These are phyloP conservation scores for Fusarium staphyleae DNA, from an alignment of 2,329 filamentous ascomycete species.

Conservation along the genomic window DNA sequence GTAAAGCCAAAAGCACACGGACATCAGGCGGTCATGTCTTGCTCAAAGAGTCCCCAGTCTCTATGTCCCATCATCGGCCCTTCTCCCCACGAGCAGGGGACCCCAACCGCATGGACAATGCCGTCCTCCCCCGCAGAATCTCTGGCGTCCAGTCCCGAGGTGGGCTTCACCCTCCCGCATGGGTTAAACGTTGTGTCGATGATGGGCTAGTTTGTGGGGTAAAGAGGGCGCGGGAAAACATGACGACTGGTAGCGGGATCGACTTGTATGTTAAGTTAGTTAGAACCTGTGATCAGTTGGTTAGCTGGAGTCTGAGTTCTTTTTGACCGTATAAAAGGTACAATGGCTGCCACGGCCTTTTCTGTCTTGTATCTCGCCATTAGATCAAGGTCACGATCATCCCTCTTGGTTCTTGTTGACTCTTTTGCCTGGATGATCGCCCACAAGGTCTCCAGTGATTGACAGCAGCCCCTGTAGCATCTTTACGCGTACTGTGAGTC, in stretches of 20 bases:
- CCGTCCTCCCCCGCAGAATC: background rate
- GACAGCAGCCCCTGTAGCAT: background rate
- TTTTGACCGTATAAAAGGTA: slow-evolving; percentile 5
- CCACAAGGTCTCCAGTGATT: background rate
- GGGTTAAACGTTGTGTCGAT: background rate
- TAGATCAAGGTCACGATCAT: slow-evolving; percentile 11
- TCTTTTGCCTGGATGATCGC: background rate
- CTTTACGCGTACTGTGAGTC: background rate
- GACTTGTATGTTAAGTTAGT: background rate
- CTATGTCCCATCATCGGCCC: slow-evolving; percentile 26
- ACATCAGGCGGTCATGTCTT: slow-evolving; percentile 8
- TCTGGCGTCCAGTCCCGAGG: slow-evolving; percentile 18
- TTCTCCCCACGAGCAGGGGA: slow-evolving; percentile 33
- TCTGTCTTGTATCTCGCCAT: background rate
- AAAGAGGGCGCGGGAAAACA: background rate
- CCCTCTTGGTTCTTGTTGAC: background rate
- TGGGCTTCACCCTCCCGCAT: slow-evolving; percentile 18
- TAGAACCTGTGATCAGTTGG: background rate
- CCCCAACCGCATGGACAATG: slow-evolving; percentile 6
- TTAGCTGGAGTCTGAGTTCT: too few relatives aligned
- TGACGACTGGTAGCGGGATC: background rate
- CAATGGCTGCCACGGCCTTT: slow-evolving; percentile 3
- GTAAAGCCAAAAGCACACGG: background rate
- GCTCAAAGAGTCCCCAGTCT: background rate
- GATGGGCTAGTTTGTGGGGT: slow-evolving; percentile 23